Conservation (phyloP, 2,329 filamentous ascomycete species). For the Magnaporthiopsis rhizophila region DNA sequence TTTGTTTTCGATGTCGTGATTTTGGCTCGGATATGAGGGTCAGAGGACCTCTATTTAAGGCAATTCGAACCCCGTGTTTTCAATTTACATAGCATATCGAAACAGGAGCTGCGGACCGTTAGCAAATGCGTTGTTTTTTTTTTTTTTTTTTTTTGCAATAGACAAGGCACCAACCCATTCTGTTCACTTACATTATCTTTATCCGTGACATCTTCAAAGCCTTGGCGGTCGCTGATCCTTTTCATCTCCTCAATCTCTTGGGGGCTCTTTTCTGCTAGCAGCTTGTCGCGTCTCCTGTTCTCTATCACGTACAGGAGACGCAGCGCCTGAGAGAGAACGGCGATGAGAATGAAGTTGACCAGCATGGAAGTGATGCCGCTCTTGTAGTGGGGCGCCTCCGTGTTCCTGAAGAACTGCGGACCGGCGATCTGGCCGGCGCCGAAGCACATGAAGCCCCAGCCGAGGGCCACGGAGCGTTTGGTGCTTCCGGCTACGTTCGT, state of each 20-base stretch:
- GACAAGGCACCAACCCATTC: not conserved
- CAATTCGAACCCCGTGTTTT: no score
- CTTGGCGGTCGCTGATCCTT: constrained; percentile 22
- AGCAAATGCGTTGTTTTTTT: not conserved
- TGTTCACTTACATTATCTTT: constrained; percentile 12
- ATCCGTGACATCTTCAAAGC: constrained; percentile 32
- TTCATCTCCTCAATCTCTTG: constrained; percentile 23
- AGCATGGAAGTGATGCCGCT: constrained; percentile 26
- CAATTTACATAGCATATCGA: not conserved
- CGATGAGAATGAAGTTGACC: constrained; percentile 8
- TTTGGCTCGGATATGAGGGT: no score
- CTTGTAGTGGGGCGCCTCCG: constrained; percentile 23
- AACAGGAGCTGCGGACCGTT: not conserved
- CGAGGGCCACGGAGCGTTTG: constrained; percentile 14
- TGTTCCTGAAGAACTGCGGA: constrained; percentile 23
- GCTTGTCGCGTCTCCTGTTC: not conserved
- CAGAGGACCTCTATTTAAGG: no score
- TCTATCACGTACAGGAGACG: not conserved
- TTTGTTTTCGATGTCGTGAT: no score
- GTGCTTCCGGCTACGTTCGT: not conserved
- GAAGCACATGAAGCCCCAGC: constrained; percentile 23
- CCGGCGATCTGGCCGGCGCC: constrained; percentile 22
- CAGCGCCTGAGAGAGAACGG: not conserved
- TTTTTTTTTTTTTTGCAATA: no score
- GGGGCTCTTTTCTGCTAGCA: not conserved